Evolutionary conservation across 2,329 filamentous ascomycete species (phyloP).

Genomic region (Fusarium penzigii): DNA sequence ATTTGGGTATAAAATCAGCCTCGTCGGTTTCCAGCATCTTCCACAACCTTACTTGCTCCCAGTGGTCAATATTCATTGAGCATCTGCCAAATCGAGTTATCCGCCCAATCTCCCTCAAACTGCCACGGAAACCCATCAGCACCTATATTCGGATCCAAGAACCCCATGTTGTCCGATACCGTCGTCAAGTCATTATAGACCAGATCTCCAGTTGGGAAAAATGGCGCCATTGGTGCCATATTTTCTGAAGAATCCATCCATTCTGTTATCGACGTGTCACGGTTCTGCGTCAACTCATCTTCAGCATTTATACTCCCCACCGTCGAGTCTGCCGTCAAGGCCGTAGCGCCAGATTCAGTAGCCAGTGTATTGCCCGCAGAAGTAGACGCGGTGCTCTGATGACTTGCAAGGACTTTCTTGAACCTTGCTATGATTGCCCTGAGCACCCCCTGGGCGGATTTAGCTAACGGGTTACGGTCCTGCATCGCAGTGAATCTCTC

Average conservation of each 20-base stretch:
- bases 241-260: slow-evolving; percentile 48
- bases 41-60: slow-evolving; percentile 13
- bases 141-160: slow-evolving; percentile 14
- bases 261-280: slow-evolving; percentile 22
- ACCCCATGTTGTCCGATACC: slow-evolving; percentile 33
- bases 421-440: slow-evolving; percentile 56
- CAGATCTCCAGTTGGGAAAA: slow-evolving; percentile 59
- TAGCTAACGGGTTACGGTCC: slow-evolving; percentile 53
- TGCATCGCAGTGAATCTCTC: slow-evolving; percentile 60
- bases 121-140: slow-evolving; percentile 39
- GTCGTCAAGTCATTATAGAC: slow-evolving; percentile 57
- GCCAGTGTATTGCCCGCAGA: slow-evolving; percentile 4
- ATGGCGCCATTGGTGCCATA: slow-evolving; percentile 52
- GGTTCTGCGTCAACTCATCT: slow-evolving; percentile 7
- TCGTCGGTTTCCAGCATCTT: slow-evolving; percentile 9
- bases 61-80: slow-evolving; percentile 48
- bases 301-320: slow-evolving; percentile 8
- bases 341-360: background rate
- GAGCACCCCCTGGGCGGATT: slow-evolving; percentile 55
- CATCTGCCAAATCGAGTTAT: slow-evolving; percentile 58
- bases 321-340: slow-evolving; percentile 11
- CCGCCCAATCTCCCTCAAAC: slow-evolving; percentile 57
- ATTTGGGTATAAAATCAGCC: too few relatives aligned
- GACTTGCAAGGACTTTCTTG: slow-evolving; percentile 47
- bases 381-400: slow-evolving; percentile 16